These are phyloP conservation scores for Dinochytrium kinnereticum DNA, from an alignment of 371 early-diverging fungal species.

Conservation along the genomic window DNA sequence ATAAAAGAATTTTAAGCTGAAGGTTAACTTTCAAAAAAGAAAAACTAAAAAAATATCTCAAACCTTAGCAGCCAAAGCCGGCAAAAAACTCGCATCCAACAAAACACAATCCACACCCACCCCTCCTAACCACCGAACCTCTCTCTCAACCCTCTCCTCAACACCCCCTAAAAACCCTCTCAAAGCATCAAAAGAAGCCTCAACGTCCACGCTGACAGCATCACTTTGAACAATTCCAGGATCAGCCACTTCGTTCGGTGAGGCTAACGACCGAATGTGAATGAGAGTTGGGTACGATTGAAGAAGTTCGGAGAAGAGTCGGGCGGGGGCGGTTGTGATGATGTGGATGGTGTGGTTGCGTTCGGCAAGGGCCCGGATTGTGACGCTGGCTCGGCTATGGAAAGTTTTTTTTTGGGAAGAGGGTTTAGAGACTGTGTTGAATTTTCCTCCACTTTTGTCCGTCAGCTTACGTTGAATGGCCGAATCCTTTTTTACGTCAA, in stretches of 20 bases:
- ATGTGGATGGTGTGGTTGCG: slow-evolving; percentile 66
- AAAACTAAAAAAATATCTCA: neutral
- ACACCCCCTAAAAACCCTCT: slow-evolving; percentile 55
- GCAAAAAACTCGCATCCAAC: slow-evolving; percentile 74
- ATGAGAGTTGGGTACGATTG: slow-evolving; percentile 58
- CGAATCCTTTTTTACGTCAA: slow-evolving; percentile 13
- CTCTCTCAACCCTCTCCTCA: slow-evolving; percentile 60
- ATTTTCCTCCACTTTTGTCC: too few relatives aligned
- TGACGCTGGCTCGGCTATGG: slow-evolving; percentile 34
- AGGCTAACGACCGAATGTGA: slow-evolving; percentile 1
- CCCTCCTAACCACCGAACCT: slow-evolving; percentile 31
- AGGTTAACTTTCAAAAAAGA: neutral
- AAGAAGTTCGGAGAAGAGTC: slow-evolving; percentile 69
- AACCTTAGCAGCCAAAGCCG: slow-evolving; percentile 45
- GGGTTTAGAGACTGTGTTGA: too few relatives aligned
- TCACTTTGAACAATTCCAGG: slow-evolving; percentile 74
- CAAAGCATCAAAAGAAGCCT: slow-evolving; percentile 57
- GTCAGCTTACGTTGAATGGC: slow-evolving; percentile 19
- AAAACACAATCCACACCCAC: slow-evolving; percentile 63
- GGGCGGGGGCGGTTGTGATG: slow-evolving; percentile 67
- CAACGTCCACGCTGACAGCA: slow-evolving; percentile 72
- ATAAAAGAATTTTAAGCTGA: neutral
- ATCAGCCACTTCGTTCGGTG: slow-evolving; percentile 54
- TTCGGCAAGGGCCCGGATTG: slow-evolving; percentile 56
- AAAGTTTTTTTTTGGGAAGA: neutral